A percentile compares a stretch with the other conserved stretches of the same genome.
Evolutionary conservation across 257 asterid genomes (phyloP).

Genomic region (Parsonsia alboflavescens): DNA sequence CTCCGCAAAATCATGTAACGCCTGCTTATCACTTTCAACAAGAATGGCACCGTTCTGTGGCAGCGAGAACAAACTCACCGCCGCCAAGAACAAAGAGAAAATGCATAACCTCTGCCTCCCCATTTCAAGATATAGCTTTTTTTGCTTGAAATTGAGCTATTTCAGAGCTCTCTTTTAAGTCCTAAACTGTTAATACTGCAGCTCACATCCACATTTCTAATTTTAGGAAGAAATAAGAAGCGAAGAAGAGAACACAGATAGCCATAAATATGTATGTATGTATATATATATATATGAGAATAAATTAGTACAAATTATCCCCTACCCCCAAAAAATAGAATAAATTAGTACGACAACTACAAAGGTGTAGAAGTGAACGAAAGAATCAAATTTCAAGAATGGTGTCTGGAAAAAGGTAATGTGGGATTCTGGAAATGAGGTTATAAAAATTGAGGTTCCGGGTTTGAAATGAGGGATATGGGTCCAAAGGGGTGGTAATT

Average conservation of each 20-base stretch:
- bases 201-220: conserved; percentile 6
- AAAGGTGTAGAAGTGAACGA: conserved; percentile 20
- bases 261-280: conserved; percentile 17
- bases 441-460: conserved; percentile 36
- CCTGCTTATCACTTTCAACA: conserved; percentile 58
- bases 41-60: conserved; percentile 26
- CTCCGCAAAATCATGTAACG: conserved; percentile 59
- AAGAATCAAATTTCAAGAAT: conserved; percentile 43
- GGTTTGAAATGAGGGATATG: conserved; percentile 43
- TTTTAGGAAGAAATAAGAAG: conserved; percentile 16
- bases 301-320: not conserved
- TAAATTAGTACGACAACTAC: not conserved
- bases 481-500: conserved; percentile 36
- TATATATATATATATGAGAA: not conserved
- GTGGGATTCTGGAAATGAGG: conserved; percentile 43
- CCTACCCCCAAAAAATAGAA: not conserved
- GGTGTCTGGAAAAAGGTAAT: conserved; percentile 44
- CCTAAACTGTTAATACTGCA: not conserved
- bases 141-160: conserved; percentile 2
- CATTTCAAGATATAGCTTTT: conserved; percentile 40
- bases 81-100: conserved; percentile 30
- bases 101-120: conserved; percentile 29
- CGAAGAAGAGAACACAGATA: conserved; percentile 21
- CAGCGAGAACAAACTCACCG: conserved; percentile 32
- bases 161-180: not conserved